phyloP scores from a whole-genome alignment of 495 filamentous ascomycete species.

The Pyrenula massariospora region DNA sequence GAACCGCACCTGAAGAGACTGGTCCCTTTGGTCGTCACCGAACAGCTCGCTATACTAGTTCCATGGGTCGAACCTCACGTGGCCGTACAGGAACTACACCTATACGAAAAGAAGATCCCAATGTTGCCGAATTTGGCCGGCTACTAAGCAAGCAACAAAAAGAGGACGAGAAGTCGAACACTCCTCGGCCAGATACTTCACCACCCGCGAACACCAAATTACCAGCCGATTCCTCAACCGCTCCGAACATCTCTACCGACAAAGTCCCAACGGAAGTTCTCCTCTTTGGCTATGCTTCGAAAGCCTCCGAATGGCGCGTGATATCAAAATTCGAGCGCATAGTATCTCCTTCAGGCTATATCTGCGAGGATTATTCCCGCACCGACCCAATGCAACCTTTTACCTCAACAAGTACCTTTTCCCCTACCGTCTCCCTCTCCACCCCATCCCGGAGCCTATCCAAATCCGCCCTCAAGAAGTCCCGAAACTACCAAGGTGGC shows the following conservation, averaged over 20 bases:
- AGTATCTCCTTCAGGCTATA: conserved; percentile 45
- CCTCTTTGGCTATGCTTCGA: conserved; percentile 65
- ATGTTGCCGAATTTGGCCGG: conserved; percentile 37
- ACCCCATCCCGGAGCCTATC: conserved; percentile 42
- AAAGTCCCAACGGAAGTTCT: conserved; percentile 71
- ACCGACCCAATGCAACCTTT: conserved; percentile 41
- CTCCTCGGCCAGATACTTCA: conserved; percentile 26
- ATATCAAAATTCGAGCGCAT: conserved; percentile 76
- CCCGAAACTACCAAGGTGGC: conserved; percentile 64
- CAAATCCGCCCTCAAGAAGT: conserved; percentile 56
- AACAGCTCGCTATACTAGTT: conserved; percentile 35
- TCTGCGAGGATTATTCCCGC: conserved; percentile 85
- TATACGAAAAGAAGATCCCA: conserved; percentile 37
- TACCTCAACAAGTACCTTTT: conserved; percentile 40
- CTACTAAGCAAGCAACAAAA: conserved; percentile 33
- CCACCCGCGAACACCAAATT: conserved; percentile 31
- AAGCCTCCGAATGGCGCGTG: conserved; percentile 66
- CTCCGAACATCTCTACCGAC: conserved; percentile 26
- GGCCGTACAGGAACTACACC: conserved; percentile 43
- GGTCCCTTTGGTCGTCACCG: conserved; percentile 50
- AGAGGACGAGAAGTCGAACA: conserved; percentile 21
- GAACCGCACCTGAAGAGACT: conserved; percentile 44
- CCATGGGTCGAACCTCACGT: conserved; percentile 35
- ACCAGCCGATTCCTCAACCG: not conserved
- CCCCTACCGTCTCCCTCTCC: conserved; percentile 52